Evolutionary conservation across 2,329 filamentous ascomycete genomes (phyloP), one percentile per base, ranked within the genome.

Genomic region (Conoideocrella luteorostrata): DNA sequence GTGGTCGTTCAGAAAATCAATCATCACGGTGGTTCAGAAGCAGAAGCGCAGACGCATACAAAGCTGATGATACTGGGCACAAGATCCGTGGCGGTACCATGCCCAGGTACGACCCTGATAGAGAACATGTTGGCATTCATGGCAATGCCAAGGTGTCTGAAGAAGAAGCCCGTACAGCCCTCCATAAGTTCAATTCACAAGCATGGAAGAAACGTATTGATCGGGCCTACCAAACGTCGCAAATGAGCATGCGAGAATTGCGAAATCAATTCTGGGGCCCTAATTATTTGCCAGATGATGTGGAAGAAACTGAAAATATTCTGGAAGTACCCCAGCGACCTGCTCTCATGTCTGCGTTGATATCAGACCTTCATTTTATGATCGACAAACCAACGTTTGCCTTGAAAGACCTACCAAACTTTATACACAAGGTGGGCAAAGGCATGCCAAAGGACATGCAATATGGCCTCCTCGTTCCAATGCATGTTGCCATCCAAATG

Each of bases 351-450:
- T 78, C 84, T 3, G 75, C 87, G 5, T 68, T 88, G 34, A 81
- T 97, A 52, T 88, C 82, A 47, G 91, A 98, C 59, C 70, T 98
- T 24, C 84, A 91, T 50, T 74, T 98, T 44, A 72, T 81, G 24
- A 74, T 98, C 47, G 93, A 97, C 63, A 96, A 95, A 61, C 93
- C 93, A 1, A 91, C 87, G 0, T 98, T 98, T 59, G 84, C 89
- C 0, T 70, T 95, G 47, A 73, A 79, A 3, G 82, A 95, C 11
- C 80, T 91, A 43, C 86, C 91, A 0, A 78, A 85, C 13, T 98
- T 95, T 59, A 70, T 98, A 21, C 78, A 96, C 58, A 79, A 80
- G 38, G 83, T 97, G 46, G 93, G 93, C n/a, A 98, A 98, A 67
- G 93, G 93, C 1, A 94, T 98, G 80, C 93, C 93, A 1, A 75